Evolutionary conservation across 2,329 filamentous ascomycete genomes (phyloP), one percentile per base, ranked within the genome.

Genomic region (Acrocalymma vagum): DNA sequence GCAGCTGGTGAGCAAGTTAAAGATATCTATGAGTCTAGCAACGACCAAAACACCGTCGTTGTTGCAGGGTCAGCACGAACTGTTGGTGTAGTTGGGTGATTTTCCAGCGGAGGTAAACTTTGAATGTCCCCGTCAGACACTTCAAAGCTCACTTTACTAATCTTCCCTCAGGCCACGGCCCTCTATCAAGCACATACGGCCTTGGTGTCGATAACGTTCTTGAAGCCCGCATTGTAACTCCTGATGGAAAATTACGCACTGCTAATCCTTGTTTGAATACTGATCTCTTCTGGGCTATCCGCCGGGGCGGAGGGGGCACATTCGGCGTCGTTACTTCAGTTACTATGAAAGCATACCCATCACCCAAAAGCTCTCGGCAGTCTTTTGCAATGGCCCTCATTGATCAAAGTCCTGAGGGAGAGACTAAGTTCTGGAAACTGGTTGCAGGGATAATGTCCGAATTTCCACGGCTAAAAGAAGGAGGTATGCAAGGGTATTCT

Each of bases 181-280:
- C 38, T 7, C 20, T 55, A 3, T 32, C 49, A 3, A 17, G 15
- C n/a, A 26, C 20, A 3, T 50, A 47, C 28, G 54, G 53, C 10
- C 42, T 59, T 57, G 13, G 52, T 67, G 53, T 64, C 3, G 72
- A 75, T 31, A 67, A 73, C 41, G 66, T 64, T 1, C 54, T 72
- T 6, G 63, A 70, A 20, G 62, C 65, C 29, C 51, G 53, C 6
- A 46, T 70, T 15, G 63, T 72, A 6, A 69, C 62, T 1, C 62
- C 71, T 6, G 51, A 63, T 39, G 71, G 69, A 6, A 47, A 54
- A 5, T 49, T 63, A 16, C 38, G 67, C 3, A 55, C 48, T 1
- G 70, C 65, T 2, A 72, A 71, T 34, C 50, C 59, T 21, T 67
- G 57, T 4, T 51, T 53, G 4, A 59, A 69, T 10, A 48, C 49